Conservation (phyloP, 1,284 basidiomycete species). For the Trichosporon inkin region DNA sequence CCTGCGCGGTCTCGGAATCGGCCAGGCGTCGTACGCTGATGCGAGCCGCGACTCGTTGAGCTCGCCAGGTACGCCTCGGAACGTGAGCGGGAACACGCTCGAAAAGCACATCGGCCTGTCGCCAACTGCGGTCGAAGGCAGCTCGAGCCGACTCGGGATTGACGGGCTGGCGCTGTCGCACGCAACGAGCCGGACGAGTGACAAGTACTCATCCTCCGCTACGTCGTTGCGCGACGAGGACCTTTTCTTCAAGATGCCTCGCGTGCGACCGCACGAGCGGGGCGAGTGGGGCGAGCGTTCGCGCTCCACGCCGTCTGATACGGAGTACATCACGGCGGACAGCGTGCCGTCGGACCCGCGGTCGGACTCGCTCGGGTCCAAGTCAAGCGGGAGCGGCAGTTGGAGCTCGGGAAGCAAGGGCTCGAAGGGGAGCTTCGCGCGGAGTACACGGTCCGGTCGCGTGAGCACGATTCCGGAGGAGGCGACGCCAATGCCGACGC, state of each 20-base stretch:
- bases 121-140: neutral
- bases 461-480: slow-evolving; percentile 19
- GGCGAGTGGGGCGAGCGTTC: neutral
- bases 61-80: slow-evolving; percentile 10
- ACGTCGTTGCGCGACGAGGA: slow-evolving; percentile 18
- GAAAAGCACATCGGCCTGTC: slow-evolving; percentile 19
- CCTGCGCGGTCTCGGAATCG: slow-evolving; percentile 17
- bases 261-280: neutral
- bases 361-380: slow-evolving; percentile 7
- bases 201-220: neutral
- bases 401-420: slow-evolving; percentile 15
- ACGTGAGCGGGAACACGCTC: slow-evolving; percentile 23
- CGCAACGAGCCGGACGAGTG: slow-evolving; percentile 10
- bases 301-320: neutral
- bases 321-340: slow-evolving; percentile 15
- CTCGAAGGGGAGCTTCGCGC: slow-evolving; percentile 9
- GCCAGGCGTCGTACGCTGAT: slow-evolving; percentile 1
- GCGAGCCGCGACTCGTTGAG: neutral
- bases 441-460: slow-evolving; percentile 9
- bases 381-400: slow-evolving; percentile 3
- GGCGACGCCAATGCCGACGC: neutral
- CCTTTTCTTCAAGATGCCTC: slow-evolving; percentile 17
- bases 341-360: neutral
- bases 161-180: slow-evolving; percentile 1
- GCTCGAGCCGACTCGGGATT: neutral